These are phyloP conservation scores for Trichosporon sp. DNA, from an alignment of 1,284 basidiomycete genomes.

Conservation along the genomic window DNA sequence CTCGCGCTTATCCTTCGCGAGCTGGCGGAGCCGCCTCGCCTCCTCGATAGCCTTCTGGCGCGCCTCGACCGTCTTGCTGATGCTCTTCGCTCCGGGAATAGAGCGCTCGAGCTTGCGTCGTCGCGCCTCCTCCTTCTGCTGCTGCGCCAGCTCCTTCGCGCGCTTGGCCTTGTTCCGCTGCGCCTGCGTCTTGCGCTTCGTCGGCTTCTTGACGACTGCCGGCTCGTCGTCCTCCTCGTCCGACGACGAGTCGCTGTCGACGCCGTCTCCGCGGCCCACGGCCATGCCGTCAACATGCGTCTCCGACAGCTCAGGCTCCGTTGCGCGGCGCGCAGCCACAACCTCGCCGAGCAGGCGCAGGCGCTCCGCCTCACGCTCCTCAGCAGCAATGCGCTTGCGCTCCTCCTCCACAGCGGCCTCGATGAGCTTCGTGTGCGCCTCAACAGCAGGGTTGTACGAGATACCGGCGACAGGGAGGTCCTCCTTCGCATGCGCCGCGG, in stretches of 20 bases:
- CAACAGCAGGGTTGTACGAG: slow-evolving; percentile 86
- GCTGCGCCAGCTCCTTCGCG: slow-evolving; percentile 21
- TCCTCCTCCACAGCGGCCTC: slow-evolving; percentile 65
- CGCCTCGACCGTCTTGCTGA: slow-evolving; percentile 33
- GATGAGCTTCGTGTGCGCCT: slow-evolving; percentile 70
- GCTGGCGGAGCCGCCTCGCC: slow-evolving; percentile 24
- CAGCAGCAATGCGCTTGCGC: slow-evolving; percentile 55
- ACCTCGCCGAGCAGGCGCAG: slow-evolving; percentile 52
- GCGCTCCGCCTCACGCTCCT: slow-evolving; percentile 56
- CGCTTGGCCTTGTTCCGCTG: slow-evolving; percentile 45
- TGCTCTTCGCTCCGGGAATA: slow-evolving; percentile 22
- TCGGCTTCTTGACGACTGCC: slow-evolving; percentile 45
- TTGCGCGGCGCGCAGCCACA: slow-evolving; percentile 51
- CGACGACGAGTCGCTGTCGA: slow-evolving; percentile 35
- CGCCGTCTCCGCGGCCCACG: slow-evolving; percentile 53
- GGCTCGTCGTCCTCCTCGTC: slow-evolving; percentile 27
- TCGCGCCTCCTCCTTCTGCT: slow-evolving; percentile 22
- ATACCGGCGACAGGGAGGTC: slow-evolving; percentile 73
- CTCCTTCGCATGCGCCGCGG: slow-evolving; percentile 53
- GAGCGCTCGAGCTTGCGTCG: slow-evolving; percentile 26
- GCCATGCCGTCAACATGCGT: slow-evolving; percentile 56
- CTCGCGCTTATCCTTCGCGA: slow-evolving; percentile 59
- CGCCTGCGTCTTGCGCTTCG: slow-evolving; percentile 60
- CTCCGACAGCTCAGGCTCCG: slow-evolving; percentile 26
- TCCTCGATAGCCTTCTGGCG: slow-evolving; percentile 22